Base-by-base conservation (phyloP, 164 flowering plant species). In the Magnolia sinica region DNA sequence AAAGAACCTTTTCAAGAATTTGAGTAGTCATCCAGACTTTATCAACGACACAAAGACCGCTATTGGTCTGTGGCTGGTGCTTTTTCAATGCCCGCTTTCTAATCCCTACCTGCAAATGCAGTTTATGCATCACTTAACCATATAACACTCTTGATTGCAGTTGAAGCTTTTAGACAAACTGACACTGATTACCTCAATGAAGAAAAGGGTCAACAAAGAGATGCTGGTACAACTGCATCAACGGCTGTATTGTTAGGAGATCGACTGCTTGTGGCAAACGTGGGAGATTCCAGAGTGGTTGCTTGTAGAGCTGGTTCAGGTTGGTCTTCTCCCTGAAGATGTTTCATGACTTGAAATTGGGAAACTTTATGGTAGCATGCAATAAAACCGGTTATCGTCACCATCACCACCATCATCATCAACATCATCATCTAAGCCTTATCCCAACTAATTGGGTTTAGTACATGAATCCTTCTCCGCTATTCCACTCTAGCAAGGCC, bases 221-320 rank as follows among this genome's bases (percentile, higher is more conserved):
- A 89, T 83, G 90, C 95, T 58, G 93, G 97, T 45, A 91, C 97
- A 77, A 92, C 97, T 77, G 97, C 97, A 71, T 88, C 97, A 75
- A 89, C 97, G 55, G 92, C 90, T 65, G 76, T 91, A 37, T 77
- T 92, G 23, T 51, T 92, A 8, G 90, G 91, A 10, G 85, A 89
- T 64, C 80, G 87, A 61, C 76, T 92, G 24, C 77, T 91, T 79
- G 97, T 91, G 76, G 93, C 97, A 73, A 92, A 92, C 87, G 97
- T 92, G 75, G 97, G 97, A 24, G 97, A 92, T 86, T 92, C 97
- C 65, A 85, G 97, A 83, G 95, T 88, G 8, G 95, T 92, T 74
- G 92, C 90, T 50, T 84, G 83, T 81, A 87, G 85, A 82, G 83
- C 84, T 85, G 97, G 97, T 79, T 83, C 92, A 86, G 94, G 97